Base-by-base conservation (phyloP, 768 basidiomycete genomes). In the Lepiota venenata region DNA sequence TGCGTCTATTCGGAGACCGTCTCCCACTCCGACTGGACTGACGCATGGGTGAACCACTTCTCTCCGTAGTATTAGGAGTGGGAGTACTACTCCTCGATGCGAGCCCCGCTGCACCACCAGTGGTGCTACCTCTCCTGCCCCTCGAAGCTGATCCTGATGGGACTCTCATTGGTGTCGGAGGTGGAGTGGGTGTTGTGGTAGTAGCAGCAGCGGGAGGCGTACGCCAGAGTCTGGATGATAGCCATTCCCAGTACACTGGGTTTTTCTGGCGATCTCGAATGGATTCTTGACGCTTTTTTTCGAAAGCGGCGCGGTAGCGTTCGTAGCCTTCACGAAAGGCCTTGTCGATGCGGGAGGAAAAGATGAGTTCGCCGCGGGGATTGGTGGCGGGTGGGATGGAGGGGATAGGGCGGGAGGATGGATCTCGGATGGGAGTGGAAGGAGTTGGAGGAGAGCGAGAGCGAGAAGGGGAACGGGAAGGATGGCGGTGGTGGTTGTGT, bases 341-440 rank as follows among this genome's bases (percentile, higher is more conserved):
- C 48, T 80, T 79, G 56, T 91, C 88, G 16, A 99, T 88, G 43
- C 91, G 84, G 10, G 87, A 91, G 2, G 91, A 93, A 71, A 99
- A 97, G 52, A 98, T 97, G 56, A 99, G 83, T 65, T 99, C 97
- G 47, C 97, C 96, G 12, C 95, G 87, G 2, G 96, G 94, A 68
- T 93, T 97, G 25, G 76, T 75, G 14, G 93, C 79, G 0, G 93
- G 92, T 2, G 94, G 93, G 39, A 97, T 95, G n/a, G 91, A 83
- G 1, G 86, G 74, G 52, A 92, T 85, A 47, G 80, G 79, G 21
- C 80, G 69, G 25, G 82, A 77, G 5, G 66, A 65, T 3, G 71
- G 65, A n/a, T 74, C 65, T 6, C 71, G 52, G 41, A 25, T 67
- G 64, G n/a, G n/a, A 65, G 15, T 65, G 68, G 10, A 71, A 65